phyloP scores from a whole-genome alignment of 768 basidiomycete genomes.

The Rossbeevera mucosa region DNA sequence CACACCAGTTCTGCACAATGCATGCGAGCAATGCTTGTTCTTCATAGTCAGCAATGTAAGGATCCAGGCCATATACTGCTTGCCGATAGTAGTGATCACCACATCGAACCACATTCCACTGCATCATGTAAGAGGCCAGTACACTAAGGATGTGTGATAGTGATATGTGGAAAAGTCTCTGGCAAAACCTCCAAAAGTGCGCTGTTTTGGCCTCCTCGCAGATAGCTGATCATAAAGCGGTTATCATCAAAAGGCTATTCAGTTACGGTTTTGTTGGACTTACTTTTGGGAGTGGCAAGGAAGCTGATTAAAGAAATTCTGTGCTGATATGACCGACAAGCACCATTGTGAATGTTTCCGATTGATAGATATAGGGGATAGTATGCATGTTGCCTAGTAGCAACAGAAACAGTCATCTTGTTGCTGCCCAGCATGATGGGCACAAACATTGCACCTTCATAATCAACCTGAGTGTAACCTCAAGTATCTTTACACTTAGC shows the following conservation, averaged over 20 bases:
- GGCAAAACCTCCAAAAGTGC: neutral
- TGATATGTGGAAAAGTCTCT: neutral
- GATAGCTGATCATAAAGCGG: neutral
- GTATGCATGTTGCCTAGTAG: conserved; percentile 1
- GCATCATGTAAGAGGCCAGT: neutral
- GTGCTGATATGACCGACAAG: neutral
- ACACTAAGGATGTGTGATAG: neutral
- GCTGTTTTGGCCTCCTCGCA: neutral
- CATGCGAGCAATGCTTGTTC: neutral
- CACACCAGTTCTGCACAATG: neutral
- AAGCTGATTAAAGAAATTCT: neutral
- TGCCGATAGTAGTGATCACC: neutral
- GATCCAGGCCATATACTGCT: neutral
- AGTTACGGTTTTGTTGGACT: neutral
- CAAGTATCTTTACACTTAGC: no score
- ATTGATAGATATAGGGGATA: neutral
- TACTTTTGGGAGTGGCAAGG: neutral
- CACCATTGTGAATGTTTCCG: conserved; percentile 2
- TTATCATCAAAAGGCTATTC: neutral
- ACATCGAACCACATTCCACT: neutral
- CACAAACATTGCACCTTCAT: neutral
- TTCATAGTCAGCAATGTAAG: neutral
- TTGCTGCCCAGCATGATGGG: neutral
- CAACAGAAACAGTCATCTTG: neutral
- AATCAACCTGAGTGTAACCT: neutral